These are phyloP conservation scores for Bipolaris oryzae DNA, from an alignment of 2,329 filamentous ascomycete species.

Conservation along the genomic window DNA sequence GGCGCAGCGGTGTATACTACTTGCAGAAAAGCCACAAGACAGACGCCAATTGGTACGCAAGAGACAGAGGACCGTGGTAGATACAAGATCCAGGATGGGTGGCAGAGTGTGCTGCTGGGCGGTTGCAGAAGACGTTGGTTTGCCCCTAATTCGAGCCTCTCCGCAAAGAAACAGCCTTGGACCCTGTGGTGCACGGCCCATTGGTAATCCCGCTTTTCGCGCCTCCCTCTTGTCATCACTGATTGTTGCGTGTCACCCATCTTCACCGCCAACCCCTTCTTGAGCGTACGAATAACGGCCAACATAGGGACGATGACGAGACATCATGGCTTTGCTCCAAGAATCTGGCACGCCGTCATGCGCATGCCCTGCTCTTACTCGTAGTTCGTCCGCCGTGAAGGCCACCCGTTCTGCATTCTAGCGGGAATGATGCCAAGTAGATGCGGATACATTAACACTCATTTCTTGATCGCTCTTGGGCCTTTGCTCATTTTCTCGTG, in stretches of 20 bases:
- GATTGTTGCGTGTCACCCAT: not conserved
- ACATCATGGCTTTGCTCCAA: not conserved
- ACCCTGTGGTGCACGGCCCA: conserved; percentile 16
- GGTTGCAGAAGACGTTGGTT: conserved; percentile 6
- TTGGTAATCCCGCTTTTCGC: conserved; percentile 9
- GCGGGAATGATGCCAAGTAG: not conserved
- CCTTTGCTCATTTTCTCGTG: not conserved
- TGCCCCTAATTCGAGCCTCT: conserved; percentile 4
- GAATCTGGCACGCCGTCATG: not conserved
- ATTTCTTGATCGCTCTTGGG: not conserved
- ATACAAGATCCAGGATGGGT: not conserved
- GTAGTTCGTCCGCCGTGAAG: too few relatives aligned
- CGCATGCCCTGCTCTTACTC: not conserved
- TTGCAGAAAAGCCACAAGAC: conserved; percentile 6
- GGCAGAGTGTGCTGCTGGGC: not conserved
- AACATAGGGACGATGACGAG: not conserved
- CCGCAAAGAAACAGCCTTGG: conserved; percentile 15
- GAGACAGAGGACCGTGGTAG: not conserved
- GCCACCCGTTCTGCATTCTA: not conserved
- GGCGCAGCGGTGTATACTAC: conserved; percentile 9
- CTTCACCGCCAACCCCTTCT: not conserved
- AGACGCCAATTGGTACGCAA: conserved; percentile 12
- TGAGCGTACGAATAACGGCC: not conserved
- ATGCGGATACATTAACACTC: not conserved
- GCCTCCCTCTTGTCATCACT: conserved; percentile 5